Base-by-base conservation (phyloP, 495 filamentous ascomycete genomes). In the Apiosordaria backusii region DNA sequence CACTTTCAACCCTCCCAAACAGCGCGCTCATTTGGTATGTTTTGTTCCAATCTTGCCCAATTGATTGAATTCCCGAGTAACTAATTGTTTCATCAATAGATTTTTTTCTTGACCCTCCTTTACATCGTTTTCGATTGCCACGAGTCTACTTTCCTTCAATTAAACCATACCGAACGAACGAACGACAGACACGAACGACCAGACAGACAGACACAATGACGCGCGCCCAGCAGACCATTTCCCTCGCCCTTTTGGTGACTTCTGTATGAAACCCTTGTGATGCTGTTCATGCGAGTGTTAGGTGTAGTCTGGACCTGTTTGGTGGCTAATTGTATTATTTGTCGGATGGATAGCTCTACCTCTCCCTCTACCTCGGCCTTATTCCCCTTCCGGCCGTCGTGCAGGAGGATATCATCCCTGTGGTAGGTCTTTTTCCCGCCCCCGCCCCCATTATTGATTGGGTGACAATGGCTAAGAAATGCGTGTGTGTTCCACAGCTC, bases 221-320 rank as follows among this genome's bases (percentile, higher is more conserved):
- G 68, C 91, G 92, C 78, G 95, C 95, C 23, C 91, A 93, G 75
- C 93, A 99, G 77, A 92, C 90, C 68, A 86, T 97, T 75, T 96
- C 92, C 53, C 81, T 96, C 66, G 87, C 86, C 69, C 87, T 97
- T 70, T 87, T 97, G 65, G 82, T 94, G 74, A 91, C 90, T 76
- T 97, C 94, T 24, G 94, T 98, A 77, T 64, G 75, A 63, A 63
- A 1, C 60, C 61, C 52, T 26, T 57, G 7, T 50, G 4, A 1
- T 40, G 13, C 22, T 9, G 52, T 53, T 21, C 21, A 19, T n/a
- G 21, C 21, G 19, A 55, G 19, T n/a, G n/a, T n/a, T n/a, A 21
- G 53, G 19, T 16, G 9, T 16, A 16, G 40, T 50, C 16, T 50
- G 40, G 6, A 50, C 6, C 6, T 6, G 29, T 6, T 35, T 35